Percentiles rank a stretch among this genome's conserved stretches.
Evolutionary conservation across 345 rosid genomes (phyloP).

Genomic region (Salix viminalis): DNA sequence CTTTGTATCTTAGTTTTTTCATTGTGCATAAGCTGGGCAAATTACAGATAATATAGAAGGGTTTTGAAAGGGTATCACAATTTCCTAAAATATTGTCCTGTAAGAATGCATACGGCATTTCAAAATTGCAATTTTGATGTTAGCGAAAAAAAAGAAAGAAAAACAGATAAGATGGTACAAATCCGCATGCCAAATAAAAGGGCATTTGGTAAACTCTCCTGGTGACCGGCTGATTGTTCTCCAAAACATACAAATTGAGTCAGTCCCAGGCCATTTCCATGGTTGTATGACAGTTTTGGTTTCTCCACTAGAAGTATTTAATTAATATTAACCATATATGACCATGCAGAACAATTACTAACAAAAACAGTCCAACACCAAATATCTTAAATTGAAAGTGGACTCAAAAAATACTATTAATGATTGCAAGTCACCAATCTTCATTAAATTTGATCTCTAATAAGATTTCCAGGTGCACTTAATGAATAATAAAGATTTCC

Average conservation of each 20-base stretch:
- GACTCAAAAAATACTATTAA: not conserved
- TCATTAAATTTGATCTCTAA: not conserved
- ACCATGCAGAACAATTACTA: not conserved
- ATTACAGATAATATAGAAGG: not conserved
- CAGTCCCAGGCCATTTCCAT: not conserved
- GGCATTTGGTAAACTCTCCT: not conserved
- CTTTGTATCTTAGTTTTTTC: not conserved
- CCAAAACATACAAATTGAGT: not conserved
- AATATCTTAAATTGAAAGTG: not conserved
- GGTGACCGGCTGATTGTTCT: not conserved
- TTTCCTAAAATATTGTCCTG: not conserved
- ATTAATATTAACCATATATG: not conserved
- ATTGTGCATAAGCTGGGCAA: not conserved
- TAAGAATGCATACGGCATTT: not conserved
- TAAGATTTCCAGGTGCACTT: slow-evolving; percentile 2
- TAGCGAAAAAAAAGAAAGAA: not conserved
- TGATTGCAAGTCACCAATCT: slow-evolving; percentile 1
- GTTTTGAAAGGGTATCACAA: not conserved
- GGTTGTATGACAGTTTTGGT: not conserved
- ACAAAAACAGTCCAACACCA: not conserved
- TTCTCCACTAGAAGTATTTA: not conserved
- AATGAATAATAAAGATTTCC: not conserved
- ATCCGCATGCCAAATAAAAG: not conserved
- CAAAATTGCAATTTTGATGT: not conserved
- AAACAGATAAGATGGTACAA: not conserved